These are phyloP conservation scores for Ophiognomonia clavigignenti-juglandacearum DNA, from an alignment of 2,329 filamentous ascomycete species.

Conservation along the genomic window DNA sequence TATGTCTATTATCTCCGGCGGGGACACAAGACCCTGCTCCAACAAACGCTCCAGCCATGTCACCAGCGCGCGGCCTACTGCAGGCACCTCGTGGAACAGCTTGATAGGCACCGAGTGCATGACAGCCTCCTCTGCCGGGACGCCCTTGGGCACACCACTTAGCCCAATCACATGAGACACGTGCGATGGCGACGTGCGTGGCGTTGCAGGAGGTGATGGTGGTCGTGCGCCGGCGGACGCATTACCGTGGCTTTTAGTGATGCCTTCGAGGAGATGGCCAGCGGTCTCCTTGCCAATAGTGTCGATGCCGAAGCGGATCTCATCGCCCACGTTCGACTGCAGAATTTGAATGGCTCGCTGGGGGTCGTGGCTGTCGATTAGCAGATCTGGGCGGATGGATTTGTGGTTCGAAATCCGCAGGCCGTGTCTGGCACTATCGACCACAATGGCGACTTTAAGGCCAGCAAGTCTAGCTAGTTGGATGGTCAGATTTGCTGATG, in stretches of 20 bases:
- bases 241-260: slow-evolving; percentile 31
- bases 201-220: slow-evolving; percentile 33
- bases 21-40: slow-evolving; percentile 42
- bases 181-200: slow-evolving; percentile 24
- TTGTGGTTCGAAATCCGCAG: slow-evolving; percentile 45
- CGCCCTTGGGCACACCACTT: slow-evolving; percentile 59
- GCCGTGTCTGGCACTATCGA: slow-evolving; percentile 64
- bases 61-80: slow-evolving; percentile 58
- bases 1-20: slow-evolving; percentile 62
- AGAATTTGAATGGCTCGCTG: slow-evolving; percentile 62
- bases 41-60: slow-evolving; percentile 66
- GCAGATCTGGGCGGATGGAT: slow-evolving; percentile 48
- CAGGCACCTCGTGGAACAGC: slow-evolving; percentile 64
- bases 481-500: slow-evolving; percentile 60
- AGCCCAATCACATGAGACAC: slow-evolving; percentile 61
- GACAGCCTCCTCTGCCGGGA: slow-evolving; percentile 36
- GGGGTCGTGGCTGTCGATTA: slow-evolving; percentile 65
- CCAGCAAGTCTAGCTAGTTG: slow-evolving; percentile 66
- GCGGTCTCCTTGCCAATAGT: slow-evolving; percentile 63
- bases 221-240: slow-evolving; percentile 20
- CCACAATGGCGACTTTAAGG: slow-evolving; percentile 59
- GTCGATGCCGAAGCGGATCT: slow-evolving; percentile 64
- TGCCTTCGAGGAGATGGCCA: slow-evolving; percentile 47
- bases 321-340: slow-evolving; percentile 48
- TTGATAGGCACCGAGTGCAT: slow-evolving; percentile 71